These are phyloP conservation scores for Sicyos edulis DNA, from an alignment of 306 rosid genomes.

Conservation along the genomic window DNA sequence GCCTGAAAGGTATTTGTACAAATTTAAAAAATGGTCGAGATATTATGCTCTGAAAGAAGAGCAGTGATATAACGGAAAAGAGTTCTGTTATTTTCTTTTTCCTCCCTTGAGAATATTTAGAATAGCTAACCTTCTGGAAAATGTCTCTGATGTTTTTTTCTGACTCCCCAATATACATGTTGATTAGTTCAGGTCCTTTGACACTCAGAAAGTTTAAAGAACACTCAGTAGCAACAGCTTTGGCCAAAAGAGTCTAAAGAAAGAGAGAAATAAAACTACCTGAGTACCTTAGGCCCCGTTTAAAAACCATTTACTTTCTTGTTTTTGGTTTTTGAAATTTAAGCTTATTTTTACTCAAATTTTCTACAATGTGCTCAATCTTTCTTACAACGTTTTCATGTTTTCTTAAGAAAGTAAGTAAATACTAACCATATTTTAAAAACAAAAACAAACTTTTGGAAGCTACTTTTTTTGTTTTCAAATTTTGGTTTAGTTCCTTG, in stretches of 20 bases:
- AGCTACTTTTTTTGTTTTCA: too few species aligned
- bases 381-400: too few species aligned
- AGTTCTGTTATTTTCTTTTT: not conserved
- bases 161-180: conserved; percentile 98
- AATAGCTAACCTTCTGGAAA: conserved; percentile 65
- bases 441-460: too few species aligned
- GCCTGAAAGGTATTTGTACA: conserved; percentile 48
- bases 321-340: too few species aligned
- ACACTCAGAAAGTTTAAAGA: conserved; percentile 92
- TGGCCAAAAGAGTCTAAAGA: conserved; percentile 78
- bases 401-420: too few species aligned
- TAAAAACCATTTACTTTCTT: too few species aligned
- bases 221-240: conserved; percentile 97
- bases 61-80: not conserved
- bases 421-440: too few species aligned
- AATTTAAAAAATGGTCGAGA: not conserved
- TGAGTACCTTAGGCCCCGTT: conserved; percentile 12
- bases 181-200: conserved; percentile 93
- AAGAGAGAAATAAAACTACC: conserved; percentile 19
- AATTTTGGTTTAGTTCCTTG: too few species aligned
- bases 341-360: too few species aligned
- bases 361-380: too few species aligned
- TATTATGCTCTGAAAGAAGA: not conserved
- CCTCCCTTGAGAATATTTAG: conserved; percentile 22
- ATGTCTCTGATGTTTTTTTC: conserved; percentile 91